Conservation (phyloP, 352 stramenopile genomes). For the Phytopythium mirpurense region DNA sequence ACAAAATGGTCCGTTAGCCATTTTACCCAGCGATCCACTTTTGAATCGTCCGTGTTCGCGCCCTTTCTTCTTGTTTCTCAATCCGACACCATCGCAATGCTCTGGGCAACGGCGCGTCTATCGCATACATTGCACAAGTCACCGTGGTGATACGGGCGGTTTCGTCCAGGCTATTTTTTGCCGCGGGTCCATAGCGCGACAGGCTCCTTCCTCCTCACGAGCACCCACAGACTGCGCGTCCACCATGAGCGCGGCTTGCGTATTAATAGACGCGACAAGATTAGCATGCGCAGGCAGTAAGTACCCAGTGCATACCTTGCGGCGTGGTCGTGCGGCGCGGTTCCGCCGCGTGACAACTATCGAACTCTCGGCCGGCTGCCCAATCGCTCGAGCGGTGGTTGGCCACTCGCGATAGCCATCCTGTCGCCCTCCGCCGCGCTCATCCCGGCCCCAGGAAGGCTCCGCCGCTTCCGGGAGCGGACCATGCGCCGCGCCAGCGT, state of each 20-base stretch:
- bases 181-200: neutral
- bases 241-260: neutral
- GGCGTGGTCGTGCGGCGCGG: neutral
- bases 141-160: neutral
- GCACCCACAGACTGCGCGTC: too few relatives aligned
- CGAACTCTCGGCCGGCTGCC: neutral
- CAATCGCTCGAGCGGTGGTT: neutral
- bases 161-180: neutral
- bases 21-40: too few relatives aligned
- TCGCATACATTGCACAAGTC: neutral
- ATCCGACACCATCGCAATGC: too few relatives aligned
- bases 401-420: neutral
- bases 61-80: neutral
- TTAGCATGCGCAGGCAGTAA: neutral
- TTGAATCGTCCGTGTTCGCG: too few relatives aligned
- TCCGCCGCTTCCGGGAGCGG: neutral
- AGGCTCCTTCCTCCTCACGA: too few relatives aligned
- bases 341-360: neutral
- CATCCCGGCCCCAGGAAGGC: neutral
- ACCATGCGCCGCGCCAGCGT: neutral
- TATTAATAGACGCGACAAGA: constrained; percentile 2
- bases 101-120: neutral
- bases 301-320: neutral
- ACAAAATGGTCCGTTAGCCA: too few relatives aligned
- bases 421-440: neutral